Evolutionary conservation across 116 monocot species (phyloP).

Genomic region (Zostera marina): DNA sequence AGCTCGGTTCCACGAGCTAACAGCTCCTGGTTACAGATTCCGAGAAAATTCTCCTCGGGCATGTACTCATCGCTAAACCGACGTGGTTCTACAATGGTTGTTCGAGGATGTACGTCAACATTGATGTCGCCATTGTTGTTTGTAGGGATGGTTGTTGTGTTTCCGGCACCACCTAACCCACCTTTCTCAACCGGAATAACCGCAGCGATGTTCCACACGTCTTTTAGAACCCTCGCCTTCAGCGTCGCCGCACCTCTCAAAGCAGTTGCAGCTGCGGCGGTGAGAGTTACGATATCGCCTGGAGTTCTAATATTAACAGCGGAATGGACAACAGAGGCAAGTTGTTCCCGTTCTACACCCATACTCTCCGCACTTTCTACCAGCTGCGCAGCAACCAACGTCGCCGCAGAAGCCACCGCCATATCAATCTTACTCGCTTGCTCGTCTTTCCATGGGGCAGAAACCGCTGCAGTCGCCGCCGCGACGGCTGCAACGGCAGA

Average conservation of each 20-base stretch:
- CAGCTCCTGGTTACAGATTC: conserved; percentile 50
- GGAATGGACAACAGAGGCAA: conserved; percentile 64
- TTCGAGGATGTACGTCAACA: background rate
- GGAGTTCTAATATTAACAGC: conserved; percentile 75
- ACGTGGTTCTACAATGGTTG: conserved; percentile 8
- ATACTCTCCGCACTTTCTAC: conserved; percentile 81
- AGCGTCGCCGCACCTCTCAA: conserved; percentile 74
- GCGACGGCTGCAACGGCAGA: conserved; percentile 41
- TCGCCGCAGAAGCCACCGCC: conserved; percentile 85
- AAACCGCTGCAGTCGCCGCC: conserved; percentile 28
- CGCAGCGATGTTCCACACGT: conserved; percentile 87
- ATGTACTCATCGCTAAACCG: conserved; percentile 27
- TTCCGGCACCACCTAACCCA: conserved; percentile 1
- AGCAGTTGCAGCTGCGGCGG: conserved; percentile 76
- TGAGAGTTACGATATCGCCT: conserved; percentile 65
- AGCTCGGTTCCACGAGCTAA: conserved; percentile 70
- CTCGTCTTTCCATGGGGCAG: conserved; percentile 30
- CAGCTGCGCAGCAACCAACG: conserved; percentile 86
- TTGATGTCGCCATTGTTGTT: too few relatives aligned
- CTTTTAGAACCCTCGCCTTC: conserved; percentile 84
- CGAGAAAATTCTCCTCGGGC: conserved; percentile 43
- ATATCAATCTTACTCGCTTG: conserved; percentile 47
- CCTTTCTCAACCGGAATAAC: conserved; percentile 92
- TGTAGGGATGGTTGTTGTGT: too few relatives aligned
- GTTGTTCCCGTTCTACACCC: conserved; percentile 80